These are phyloP conservation scores for Salisapilia sapeloensis DNA, from an alignment of 352 stramenopile species.

Conservation along the genomic window DNA sequence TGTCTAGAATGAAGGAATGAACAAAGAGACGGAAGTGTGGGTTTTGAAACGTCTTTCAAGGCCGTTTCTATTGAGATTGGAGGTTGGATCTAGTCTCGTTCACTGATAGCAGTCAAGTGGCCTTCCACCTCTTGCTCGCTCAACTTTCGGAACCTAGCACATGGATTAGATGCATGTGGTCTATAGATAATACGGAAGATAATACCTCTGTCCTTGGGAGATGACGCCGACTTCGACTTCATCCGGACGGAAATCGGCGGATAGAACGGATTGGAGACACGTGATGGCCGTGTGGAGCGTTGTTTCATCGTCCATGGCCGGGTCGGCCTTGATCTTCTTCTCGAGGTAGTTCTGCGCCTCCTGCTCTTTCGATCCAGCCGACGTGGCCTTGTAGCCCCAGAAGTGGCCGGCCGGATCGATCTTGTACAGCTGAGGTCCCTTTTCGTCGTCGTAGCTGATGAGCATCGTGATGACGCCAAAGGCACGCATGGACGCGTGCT, in stretches of 20 bases:
- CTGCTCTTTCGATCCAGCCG: conserved; percentile 93
- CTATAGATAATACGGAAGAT: conserved; percentile 12
- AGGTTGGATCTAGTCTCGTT: conserved; percentile 61
- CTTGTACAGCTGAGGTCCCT: conserved; percentile 95
- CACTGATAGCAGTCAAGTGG: conserved; percentile 96
- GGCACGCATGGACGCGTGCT: conserved; percentile 89
- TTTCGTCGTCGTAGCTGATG: conserved; percentile 96
- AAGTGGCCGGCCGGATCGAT: conserved; percentile 97
- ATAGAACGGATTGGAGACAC: conserved; percentile 94
- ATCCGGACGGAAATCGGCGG: conserved; percentile 94
- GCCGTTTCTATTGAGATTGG: background rate
- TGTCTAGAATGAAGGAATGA: background rate
- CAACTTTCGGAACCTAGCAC: conserved; percentile 80
- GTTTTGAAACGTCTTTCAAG: background rate
- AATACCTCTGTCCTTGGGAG: conserved; percentile 29
- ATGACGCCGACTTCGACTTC: conserved; percentile 88
- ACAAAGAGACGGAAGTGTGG: background rate
- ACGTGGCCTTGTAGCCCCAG: conserved; percentile 88
- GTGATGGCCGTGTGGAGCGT: conserved; percentile 94
- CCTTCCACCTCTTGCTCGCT: conserved; percentile 94
- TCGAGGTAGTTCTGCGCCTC: conserved; percentile 99
- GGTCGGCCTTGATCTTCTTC: conserved; percentile 91
- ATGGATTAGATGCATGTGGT: conserved; percentile 1
- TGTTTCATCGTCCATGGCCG: conserved; percentile 83
- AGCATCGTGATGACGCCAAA: conserved; percentile 93